Base-by-base conservation (phyloP, 768 basidiomycete species). In the Pisolithus tinctorius region DNA sequence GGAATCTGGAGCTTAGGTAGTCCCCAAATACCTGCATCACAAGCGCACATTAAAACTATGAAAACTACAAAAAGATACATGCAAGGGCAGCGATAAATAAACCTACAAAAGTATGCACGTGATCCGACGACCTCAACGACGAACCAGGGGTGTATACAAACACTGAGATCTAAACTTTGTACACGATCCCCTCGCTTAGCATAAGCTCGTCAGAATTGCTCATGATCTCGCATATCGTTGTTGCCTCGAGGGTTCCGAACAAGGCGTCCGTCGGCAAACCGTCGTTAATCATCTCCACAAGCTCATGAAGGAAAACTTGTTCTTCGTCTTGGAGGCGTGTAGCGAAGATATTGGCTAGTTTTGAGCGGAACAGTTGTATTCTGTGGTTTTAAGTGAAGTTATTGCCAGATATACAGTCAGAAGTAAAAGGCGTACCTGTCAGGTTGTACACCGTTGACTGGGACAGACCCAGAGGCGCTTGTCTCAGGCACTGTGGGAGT, bases 171-270 rank as follows among this genome's bases (percentile, higher is more conserved):
- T 72, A 91, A 51, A 92, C 81, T 67, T 84, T 91, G 73, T 94
- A 94, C 48, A 94, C 79, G 51, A 90, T 82, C 30, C 85, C 88
- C 30, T 88, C 90, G 56, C 85, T 86, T 60, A 92, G 75, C 88
- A 96, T 91, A 55, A 97, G 73, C 67, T 94, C 87, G 49, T 70
- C 69, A 14, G 60, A 58, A 60, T 85, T 83, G 26, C 79, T 77
- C 94, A 98, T 96, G 34, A 74, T 67, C 56, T 81, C 74, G 52
- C 86, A 84, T 23, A 84, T 82, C 49, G 75, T 73, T 5, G 80
- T 82, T 1, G 88, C 95, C 67, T 98, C 95, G 11, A 77, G 74
- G 0, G 83, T 86, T 3, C 89, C 87, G 66, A 91, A 98, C 37
- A 93, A 71, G 16, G 75, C 74, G 43, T 78, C 79, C 3, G 80